Evolutionary conservation across 106 monocot genomes (phyloP), one percentile per base, ranked within the genome.

Genomic region (Allium cepa): DNA sequence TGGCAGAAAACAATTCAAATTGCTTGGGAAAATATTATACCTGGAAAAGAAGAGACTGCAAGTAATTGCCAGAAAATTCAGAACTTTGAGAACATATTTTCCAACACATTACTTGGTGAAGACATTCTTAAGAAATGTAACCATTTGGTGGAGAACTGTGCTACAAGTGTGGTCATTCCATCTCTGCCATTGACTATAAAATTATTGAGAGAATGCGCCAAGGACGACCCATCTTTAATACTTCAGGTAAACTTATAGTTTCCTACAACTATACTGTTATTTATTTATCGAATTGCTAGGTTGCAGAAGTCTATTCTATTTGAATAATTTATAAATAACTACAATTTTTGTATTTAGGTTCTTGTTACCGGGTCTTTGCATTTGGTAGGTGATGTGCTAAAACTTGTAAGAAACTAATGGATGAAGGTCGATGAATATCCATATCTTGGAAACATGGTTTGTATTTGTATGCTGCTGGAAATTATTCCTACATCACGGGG

Each of bases 361-460:
- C 89, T 89, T 64, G 94, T 95, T 64, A 91, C 90, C 14, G 94
- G 94, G 63, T 95, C 94, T 47, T 65, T 94, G 75, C 84, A 91
- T 79, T 76, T 95, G 15, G 88, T 95, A 12, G 94, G 94, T 9
- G 94, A 95, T 77, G 79, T 95, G 14, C 73, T 95, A 60, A 90
- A 74, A 68, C 71, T 86, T 50, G 28, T 90, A 45, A 76, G 58
- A 59, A 82, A 73, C 57, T 82, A 63, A 80, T 71, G 12, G 8
- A 47, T 27, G 53, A 36, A 36, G 36, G 5, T 1, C 3, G 36
- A 36, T 36, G 36, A 36, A 36, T 4, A 36, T 36, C 36, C 36
- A 36, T 36, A 4, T 3, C 36, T 36, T 36, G 36, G 36, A 36
- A 36, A 36, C 36, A 36, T 36, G 36, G 36, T 36, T 36, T 36